phyloP scores from a whole-genome alignment of 768 basidiomycete species.

The Kwoniella sp. region DNA sequence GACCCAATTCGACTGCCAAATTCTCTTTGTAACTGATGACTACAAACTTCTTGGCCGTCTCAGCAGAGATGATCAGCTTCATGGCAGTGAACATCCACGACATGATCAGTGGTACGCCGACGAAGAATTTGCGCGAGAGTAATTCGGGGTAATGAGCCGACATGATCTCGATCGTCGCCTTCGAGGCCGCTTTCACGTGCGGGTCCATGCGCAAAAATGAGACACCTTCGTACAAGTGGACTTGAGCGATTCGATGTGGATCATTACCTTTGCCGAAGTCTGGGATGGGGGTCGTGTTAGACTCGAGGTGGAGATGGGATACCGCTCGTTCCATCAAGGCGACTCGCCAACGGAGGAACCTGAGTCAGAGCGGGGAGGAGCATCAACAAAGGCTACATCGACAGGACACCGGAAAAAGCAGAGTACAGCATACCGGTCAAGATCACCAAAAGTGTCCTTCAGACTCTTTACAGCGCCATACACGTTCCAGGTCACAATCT shows the following conservation, averaged over 20 bases:
- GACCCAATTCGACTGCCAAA: conserved; percentile 12
- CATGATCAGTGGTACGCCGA: conserved; percentile 17
- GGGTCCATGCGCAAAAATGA: conserved; percentile 31
- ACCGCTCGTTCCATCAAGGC: conserved; percentile 27
- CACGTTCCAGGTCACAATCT: conserved; percentile 29
- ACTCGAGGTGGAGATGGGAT: conserved; percentile 1
- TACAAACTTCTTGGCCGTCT: conserved; percentile 31
- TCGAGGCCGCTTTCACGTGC: conserved; percentile 21
- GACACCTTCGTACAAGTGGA: conserved; percentile 30
- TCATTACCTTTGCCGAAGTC: conserved; percentile 22
- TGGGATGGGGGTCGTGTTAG: conserved; percentile 16
- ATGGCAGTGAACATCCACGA: conserved; percentile 23
- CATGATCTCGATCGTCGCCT: conserved; percentile 26
- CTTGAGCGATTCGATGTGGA: conserved; percentile 27
- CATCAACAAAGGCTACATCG: neutral
- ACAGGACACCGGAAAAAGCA: neutral
- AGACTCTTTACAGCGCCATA: conserved; percentile 30
- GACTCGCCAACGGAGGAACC: conserved; percentile 29
- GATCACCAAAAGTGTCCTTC: conserved; percentile 24
- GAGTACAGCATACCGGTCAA: conserved; percentile 13
- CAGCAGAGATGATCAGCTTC: conserved; percentile 21
- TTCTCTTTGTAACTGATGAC: conserved; percentile 17
- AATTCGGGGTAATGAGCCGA: conserved; percentile 29
- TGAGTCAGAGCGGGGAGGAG: neutral
- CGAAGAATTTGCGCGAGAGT: conserved; percentile 27